Percentiles rank a stretch among this genome's conserved stretches.
These are phyloP conservation scores for Cadophora gregata DNA, from an alignment of 2,329 filamentous ascomycete genomes.

Conservation along the genomic window DNA sequence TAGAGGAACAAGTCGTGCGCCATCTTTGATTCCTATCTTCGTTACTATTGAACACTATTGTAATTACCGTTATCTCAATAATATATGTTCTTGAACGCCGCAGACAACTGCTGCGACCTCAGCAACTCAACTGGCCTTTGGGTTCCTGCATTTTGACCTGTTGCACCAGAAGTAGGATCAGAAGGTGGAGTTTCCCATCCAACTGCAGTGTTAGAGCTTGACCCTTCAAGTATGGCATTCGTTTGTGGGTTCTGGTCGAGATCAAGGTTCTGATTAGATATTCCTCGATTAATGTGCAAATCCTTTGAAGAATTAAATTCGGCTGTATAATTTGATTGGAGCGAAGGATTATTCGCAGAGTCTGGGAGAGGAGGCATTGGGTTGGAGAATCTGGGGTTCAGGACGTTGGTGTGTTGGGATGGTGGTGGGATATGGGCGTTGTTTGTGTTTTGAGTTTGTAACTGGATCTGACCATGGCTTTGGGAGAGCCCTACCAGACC, in stretches of 20 bases:
- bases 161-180: neutral
- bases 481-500: constrained; percentile 3
- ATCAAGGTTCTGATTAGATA: neutral
- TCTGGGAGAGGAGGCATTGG: neutral
- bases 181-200: neutral
- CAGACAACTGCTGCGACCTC: constrained; percentile 14
- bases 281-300: neutral
- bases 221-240: neutral
- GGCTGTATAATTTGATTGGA: neutral
- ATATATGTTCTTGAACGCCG: constrained; percentile 13
- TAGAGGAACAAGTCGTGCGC: too few species aligned
- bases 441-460: neutral
- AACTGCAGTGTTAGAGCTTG: neutral
- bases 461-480: neutral
- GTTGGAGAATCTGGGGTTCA: neutral
- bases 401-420: neutral
- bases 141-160: neutral
- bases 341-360: neutral
- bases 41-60: too few species aligned
- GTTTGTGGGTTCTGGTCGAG: neutral
- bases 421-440: neutral
- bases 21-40: too few species aligned
- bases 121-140: neutral
- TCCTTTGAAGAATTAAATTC: neutral
- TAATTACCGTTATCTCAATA: neutral